Conservation (phyloP, 768 basidiomycete genomes). For the Russula ochroleuca region DNA sequence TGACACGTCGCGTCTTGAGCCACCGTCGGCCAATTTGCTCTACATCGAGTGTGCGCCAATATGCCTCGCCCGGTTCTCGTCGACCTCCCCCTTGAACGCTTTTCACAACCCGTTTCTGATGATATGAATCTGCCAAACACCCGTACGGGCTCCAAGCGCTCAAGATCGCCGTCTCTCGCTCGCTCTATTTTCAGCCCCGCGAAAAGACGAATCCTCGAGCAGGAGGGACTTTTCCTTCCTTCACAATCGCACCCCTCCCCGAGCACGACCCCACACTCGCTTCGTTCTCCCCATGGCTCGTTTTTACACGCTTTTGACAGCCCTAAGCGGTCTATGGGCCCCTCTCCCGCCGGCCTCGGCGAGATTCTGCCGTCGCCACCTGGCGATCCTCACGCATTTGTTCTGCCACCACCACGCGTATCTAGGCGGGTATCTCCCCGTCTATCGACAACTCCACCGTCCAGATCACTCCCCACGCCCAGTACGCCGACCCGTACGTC, state of each 20-base stretch:
- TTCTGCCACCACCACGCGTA: constrained; percentile 8
- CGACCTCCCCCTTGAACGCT: constrained; percentile 25
- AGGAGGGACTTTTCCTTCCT: constrained; percentile 24
- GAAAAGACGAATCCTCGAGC: constrained; percentile 28
- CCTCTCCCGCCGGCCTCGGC: not conserved
- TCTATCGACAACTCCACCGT: constrained; percentile 6
- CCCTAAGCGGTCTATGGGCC: not conserved
- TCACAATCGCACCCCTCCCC: constrained; percentile 16
- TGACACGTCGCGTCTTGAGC: constrained; percentile 20
- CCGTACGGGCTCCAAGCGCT: constrained; percentile 23
- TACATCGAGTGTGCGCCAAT: not conserved
- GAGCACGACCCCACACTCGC: not conserved
- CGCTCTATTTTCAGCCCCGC: constrained; percentile 24
- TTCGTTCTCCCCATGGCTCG: not conserved
- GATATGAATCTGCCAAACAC: constrained; percentile 4
- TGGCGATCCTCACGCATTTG: not conserved
- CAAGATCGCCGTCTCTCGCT: constrained; percentile 23
- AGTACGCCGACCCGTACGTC: constrained; percentile 20
- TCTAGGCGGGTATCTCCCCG: constrained; percentile 18
- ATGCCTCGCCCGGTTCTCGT: constrained; percentile 23
- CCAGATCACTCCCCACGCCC: constrained; percentile 1
- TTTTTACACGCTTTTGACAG: constrained; percentile 10
- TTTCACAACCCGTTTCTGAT: constrained; percentile 7
- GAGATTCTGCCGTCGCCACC: not conserved
- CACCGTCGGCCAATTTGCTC: constrained; percentile 2